phyloP scores from a whole-genome alignment of 164 flowering plant genomes.

The Kingdonia uniflora region DNA sequence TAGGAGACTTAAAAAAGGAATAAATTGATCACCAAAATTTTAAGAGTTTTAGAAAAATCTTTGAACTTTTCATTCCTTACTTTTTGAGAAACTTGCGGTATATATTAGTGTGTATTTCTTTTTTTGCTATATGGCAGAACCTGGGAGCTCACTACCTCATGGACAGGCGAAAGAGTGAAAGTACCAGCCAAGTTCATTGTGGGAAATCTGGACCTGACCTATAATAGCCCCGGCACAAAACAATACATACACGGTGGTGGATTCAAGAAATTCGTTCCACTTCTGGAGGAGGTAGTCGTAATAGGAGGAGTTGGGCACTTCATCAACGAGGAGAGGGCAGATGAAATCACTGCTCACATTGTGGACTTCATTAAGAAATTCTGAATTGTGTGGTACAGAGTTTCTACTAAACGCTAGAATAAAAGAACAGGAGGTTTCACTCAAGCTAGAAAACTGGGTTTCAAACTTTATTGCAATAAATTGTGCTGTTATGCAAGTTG shows the following conservation, averaged over 20 bases:
- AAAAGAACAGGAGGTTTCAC: no score
- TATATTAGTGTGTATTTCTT: no score
- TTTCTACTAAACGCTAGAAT: no score
- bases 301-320: conserved; percentile 26
- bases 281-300: conserved; percentile 18
- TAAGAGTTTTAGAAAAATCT: no score
- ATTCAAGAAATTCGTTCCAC: conserved; percentile 20
- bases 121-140: conserved; percentile 12
- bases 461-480: no score
- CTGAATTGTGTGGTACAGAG: not conserved
- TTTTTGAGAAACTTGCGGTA: no score
- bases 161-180: conserved; percentile 22
- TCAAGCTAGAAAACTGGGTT: no score
- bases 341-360: conserved; percentile 22
- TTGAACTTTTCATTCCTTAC: no score
- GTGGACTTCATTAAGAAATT: conserved; percentile 16
- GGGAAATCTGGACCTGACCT: conserved; percentile 29
- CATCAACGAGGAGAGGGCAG: conserved; percentile 25
- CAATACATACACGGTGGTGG: conserved; percentile 20
- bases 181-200: conserved; percentile 27
- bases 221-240: conserved; percentile 13
- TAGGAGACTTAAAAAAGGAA: no score
- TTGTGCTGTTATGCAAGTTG: no score
- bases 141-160: conserved; percentile 33
- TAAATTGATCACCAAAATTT: no score